phyloP scores from a whole-genome alignment of 75 land plant species.

The Pinus albicaulis region DNA sequence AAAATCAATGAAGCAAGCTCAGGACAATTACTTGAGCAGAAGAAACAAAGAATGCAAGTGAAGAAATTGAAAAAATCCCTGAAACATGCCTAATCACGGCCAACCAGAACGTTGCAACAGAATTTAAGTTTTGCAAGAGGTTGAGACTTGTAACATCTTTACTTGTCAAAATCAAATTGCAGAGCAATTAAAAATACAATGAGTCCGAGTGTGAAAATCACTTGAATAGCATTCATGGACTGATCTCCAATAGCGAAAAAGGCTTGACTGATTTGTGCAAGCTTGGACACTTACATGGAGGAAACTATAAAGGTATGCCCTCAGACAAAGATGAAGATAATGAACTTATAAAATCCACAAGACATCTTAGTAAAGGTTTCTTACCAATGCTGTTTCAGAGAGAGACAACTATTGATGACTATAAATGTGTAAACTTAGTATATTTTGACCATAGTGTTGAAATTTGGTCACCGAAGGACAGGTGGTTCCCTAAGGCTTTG shows the following conservation, averaged over 20 bases:
- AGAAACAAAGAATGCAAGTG: background rate
- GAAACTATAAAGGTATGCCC: background rate
- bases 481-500: too few species aligned
- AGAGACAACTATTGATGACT: background rate
- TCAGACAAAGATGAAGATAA: background rate
- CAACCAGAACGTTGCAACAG: background rate
- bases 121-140: background rate
- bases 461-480: too few species aligned
- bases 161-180: background rate
- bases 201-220: background rate
- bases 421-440: background rate
- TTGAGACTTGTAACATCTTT: background rate
- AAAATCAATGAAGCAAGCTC: background rate
- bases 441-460: background rate
- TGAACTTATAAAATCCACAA: background rate
- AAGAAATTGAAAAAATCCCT: constrained; percentile 1
- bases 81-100: constrained; percentile 2
- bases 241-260: constrained; percentile 1
- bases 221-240: background rate
- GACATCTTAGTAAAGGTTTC: background rate
- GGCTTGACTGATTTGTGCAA: background rate
- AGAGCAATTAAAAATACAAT: background rate
- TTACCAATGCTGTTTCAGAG: constrained; percentile 2
- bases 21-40: background rate
- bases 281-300: background rate